Evolutionary conservation across 2,329 filamentous ascomycete species (phyloP), one percentile per base, ranked within the genome.

Genomic region (Fusarium succisae): DNA sequence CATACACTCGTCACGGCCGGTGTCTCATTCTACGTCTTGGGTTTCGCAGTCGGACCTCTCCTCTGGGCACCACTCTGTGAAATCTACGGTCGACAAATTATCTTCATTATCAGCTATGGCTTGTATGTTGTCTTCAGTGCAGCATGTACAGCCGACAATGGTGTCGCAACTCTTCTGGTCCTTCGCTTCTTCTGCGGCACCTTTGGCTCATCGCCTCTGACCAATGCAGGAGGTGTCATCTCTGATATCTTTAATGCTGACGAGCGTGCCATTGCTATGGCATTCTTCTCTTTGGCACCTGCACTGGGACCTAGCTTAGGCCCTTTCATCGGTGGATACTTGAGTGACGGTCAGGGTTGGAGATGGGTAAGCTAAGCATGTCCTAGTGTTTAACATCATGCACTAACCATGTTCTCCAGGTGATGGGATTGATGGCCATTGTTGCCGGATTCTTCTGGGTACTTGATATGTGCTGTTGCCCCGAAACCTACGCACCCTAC

Each of bases 31-130:
- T 92, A 91, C 77, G 90, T 92, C 18, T 75, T 91, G 4, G 90
- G 90, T 1, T 91, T 91, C 62, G 85, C 85, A 43, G 83, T 92
- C 56, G 90, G 90, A 2, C 91, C 91, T 2, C 82, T 92, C 8
- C 76, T 93, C 1, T 93, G 91, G 88, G 92, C 91, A 13, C 91
- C 91, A 1, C 79, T 93, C 14, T 88, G 88, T 32, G 91, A 94
- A 77, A 81, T 93, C 22, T 91, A 88, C 67, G 91, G 89, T 4
- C 85, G 89, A 8, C 87, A 92, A 76, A 79, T 87, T 37, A 84
- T 93, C 18, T 91, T 92, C 76, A 84, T 88, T 67, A 80, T 84
- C 57, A 91, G 88, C 6, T 91, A 91, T 74, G 82, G 86, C 30
- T 83, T 85, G 14, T 86, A 92, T 50, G 87, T 88, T 1, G 86